Percentiles rank a stretch among this genome's conserved stretches.
Evolutionary conservation across 2,329 filamentous ascomycete genomes (phyloP).

Genomic region (Monosporascus sp.): DNA sequence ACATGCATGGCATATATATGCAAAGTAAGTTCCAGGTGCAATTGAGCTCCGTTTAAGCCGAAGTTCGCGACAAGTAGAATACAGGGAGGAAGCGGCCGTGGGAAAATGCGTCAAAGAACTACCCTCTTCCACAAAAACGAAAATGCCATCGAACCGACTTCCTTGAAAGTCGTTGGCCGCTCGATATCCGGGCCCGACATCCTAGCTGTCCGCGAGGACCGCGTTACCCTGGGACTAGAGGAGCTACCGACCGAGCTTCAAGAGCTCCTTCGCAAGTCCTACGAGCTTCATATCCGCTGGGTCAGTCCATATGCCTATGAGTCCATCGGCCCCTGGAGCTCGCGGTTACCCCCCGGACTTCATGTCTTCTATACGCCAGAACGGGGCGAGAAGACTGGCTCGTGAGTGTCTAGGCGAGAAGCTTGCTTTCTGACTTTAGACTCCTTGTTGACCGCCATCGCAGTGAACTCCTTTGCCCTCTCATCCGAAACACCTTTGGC

Average conservation of each 20-base stretch:
- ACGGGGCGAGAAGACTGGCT: constrained; percentile 26
- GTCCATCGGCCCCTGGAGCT: constrained; percentile 64
- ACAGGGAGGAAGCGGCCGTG: no score
- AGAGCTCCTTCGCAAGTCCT: constrained; percentile 55
- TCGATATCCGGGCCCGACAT: constrained; percentile 53
- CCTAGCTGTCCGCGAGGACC: constrained; percentile 69
- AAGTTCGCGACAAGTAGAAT: no score
- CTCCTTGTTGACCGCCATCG: no score
- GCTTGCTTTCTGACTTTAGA: no score
- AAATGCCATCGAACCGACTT: constrained; percentile 57
- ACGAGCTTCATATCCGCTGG: constrained; percentile 78
- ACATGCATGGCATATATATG: no score
- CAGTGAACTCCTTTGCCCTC: constrained; percentile 25
- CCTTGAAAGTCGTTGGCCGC: constrained; percentile 52
- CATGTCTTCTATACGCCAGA: constrained; percentile 72
- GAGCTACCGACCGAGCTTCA: constrained; percentile 69
- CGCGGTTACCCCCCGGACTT: constrained; percentile 72
- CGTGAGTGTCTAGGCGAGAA: neutral
- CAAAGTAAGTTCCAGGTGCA: no score
- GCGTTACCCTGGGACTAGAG: constrained; percentile 65
- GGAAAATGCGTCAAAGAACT: constrained; percentile 67
- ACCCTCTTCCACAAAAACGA: constrained; percentile 71
- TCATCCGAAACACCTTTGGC: constrained; percentile 28
- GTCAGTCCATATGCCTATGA: constrained; percentile 53
- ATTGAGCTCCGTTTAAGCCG: no score